Base-by-base conservation (phyloP, 768 basidiomycete genomes). In the Termitomyces sp. region DNA sequence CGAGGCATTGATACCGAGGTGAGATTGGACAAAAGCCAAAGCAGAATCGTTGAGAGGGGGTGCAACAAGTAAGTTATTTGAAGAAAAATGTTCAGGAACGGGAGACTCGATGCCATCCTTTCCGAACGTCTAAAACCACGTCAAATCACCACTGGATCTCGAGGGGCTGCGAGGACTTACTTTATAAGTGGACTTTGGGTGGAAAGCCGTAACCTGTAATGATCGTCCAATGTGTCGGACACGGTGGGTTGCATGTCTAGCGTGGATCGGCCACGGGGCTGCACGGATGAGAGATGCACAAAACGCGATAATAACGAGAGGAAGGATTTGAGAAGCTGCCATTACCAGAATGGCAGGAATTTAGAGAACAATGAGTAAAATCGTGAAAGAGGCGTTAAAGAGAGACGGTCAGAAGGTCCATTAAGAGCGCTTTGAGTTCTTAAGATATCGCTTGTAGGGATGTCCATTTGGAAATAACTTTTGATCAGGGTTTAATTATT, bases 211-310 rank as follows among this genome's bases (percentile, higher is more conserved):
- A 20, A 68, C 51, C 40, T 56, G 53, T 38, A 70, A 51, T 10
- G 50, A 63, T 7, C 66, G 62, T 22, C 68, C 65, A 39, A 73
- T 57, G 32, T 63, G 55, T 9, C 67, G 66, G 27, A 61, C 52
- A 38, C 67, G 67, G 50, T 70, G 69, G 3, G 73, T 70, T 0
- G 64, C 56, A 50, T 72, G 70, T 57, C 61, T 64, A 9, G 59
- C 53, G 36, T 66, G 59, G 13, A 57, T 38, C 15, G 70, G 70
- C 66, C 65, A 71, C 3, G 72, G 73, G 7, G 68, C 69, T 32
- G 72, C 72, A 0, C 39, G 47, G 39, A 63, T 61, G 20, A 58
- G 41, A 15, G 66, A 59, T 27, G 58, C 62, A 44, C 59, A 64
- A 12, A 68, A 44, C 38, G 62, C 54, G 38, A 67, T 55, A n/a